Conservation (phyloP, 306 rosid species). For the Castanospermum australe region DNA sequence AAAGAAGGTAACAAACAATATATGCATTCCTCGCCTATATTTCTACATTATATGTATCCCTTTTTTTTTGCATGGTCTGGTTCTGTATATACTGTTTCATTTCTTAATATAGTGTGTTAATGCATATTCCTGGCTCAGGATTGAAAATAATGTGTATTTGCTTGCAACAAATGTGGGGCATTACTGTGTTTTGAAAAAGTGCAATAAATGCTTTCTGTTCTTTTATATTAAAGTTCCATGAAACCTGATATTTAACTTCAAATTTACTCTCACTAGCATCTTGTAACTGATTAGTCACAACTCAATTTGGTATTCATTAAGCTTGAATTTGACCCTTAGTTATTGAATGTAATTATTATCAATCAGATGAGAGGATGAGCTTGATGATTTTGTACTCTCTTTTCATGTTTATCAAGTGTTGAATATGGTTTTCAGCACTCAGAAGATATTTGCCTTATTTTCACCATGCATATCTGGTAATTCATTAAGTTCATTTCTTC, state of each 20-base stretch:
- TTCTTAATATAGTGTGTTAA: neutral
- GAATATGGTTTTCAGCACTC: neutral
- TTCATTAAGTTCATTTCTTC: conserved; percentile 34
- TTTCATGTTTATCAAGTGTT: conserved; percentile 7
- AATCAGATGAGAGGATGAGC: neutral
- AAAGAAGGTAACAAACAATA: conserved; percentile 54
- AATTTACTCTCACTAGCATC: neutral
- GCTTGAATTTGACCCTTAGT: neutral
- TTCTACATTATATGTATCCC: neutral
- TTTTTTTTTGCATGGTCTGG: conserved; percentile 3
- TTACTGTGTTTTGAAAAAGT: conserved; percentile 20
- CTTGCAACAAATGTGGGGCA: neutral
- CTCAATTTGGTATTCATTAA: neutral
- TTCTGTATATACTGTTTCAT: neutral
- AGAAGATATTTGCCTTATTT: conserved; percentile 5
- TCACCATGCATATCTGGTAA: conserved; percentile 12
- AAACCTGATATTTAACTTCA: neutral
- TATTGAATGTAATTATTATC: neutral
- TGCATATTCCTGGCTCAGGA: neutral
- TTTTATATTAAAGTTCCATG: neutral
- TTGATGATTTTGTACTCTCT: neutral
- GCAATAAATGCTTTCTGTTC: neutral
- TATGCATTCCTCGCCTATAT: neutral
- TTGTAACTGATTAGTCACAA: neutral
- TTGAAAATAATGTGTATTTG: neutral